Evolutionary conservation across 148 eudicot genomes (phyloP).

Genomic region (Nyssa sinensis): DNA sequence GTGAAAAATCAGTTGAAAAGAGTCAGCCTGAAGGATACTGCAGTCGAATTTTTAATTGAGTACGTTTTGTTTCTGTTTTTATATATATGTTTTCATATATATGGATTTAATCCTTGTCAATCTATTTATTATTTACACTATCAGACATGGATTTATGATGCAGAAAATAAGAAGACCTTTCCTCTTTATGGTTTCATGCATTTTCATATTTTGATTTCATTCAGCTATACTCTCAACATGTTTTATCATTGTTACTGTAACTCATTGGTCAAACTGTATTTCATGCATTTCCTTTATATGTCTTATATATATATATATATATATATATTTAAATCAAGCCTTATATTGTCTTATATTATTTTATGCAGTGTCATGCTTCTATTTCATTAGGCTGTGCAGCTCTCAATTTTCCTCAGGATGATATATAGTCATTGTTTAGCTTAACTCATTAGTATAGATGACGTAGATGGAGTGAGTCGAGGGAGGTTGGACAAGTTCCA

Average conservation of each 20-base stretch:
- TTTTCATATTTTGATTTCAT: too few species aligned
- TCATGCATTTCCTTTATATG: background rate
- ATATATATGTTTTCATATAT: conserved; percentile 28
- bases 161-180: background rate
- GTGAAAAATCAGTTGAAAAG: conserved; percentile 70
- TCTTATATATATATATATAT: background rate
- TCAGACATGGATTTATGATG: background rate
- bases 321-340: too few species aligned
- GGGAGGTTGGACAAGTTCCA: too few species aligned
- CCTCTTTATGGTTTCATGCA: background rate
- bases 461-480: too few species aligned
- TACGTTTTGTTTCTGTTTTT: conserved; percentile 48
- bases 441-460: background rate
- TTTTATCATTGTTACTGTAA: too few species aligned
- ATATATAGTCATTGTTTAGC: background rate
- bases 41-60: conserved; percentile 80
- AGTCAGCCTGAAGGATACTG: conserved; percentile 84
- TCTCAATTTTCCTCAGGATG: background rate
- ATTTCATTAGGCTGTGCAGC: background rate
- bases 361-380: too few species aligned
- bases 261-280: background rate
- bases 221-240: too few species aligned
- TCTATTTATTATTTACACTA: too few species aligned
- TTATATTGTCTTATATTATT: too few species aligned
- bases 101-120: background rate